These are phyloP conservation scores for Mayamaea pseudoterrestris DNA, from an alignment of 108 stramenopile species.

Conservation along the genomic window DNA sequence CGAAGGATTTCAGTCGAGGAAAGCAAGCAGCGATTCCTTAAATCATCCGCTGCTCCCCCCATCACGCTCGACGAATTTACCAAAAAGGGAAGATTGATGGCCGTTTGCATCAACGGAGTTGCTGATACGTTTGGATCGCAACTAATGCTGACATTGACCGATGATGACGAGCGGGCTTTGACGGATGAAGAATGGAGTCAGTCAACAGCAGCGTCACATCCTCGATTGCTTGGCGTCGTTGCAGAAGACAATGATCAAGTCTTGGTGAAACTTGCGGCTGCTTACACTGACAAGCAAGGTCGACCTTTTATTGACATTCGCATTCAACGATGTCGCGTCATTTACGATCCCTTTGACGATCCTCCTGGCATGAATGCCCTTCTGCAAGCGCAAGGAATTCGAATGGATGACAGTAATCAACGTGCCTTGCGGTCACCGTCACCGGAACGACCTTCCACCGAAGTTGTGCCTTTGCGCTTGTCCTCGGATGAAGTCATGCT, in stretches of 20 bases:
- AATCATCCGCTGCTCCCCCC: slow-evolving; percentile 1
- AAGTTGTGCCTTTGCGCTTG: slow-evolving; percentile 57
- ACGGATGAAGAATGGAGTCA: slow-evolving; percentile 21
- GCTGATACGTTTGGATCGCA: slow-evolving; percentile 82
- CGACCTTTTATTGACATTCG: slow-evolving; percentile 94
- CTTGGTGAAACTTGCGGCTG: slow-evolving; percentile 66
- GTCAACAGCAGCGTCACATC: slow-evolving; percentile 1
- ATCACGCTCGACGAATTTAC: slow-evolving; percentile 8
- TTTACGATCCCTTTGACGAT: slow-evolving; percentile 93
- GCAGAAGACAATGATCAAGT: slow-evolving; percentile 84
- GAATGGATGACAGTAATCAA: background rate
- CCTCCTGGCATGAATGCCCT: slow-evolving; percentile 47
- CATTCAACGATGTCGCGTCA: slow-evolving; percentile 76
- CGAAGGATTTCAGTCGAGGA: slow-evolving; percentile 2
- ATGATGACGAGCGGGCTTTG: slow-evolving; percentile 48
- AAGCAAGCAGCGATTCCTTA: slow-evolving; percentile 43
- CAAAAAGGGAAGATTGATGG: slow-evolving; percentile 57
- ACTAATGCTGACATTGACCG: slow-evolving; percentile 83
- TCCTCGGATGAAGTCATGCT: slow-evolving; percentile 34
- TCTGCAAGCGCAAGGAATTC: slow-evolving; percentile 7
- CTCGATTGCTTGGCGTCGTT: slow-evolving; percentile 79
- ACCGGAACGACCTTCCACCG: slow-evolving; percentile 73
- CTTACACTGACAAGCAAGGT: slow-evolving; percentile 85
- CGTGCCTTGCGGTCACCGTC: slow-evolving; percentile 36
- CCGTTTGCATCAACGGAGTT: slow-evolving; percentile 51